Base-by-base conservation (phyloP, 2,329 filamentous ascomycete genomes). In the Thelonectria discophora region DNA sequence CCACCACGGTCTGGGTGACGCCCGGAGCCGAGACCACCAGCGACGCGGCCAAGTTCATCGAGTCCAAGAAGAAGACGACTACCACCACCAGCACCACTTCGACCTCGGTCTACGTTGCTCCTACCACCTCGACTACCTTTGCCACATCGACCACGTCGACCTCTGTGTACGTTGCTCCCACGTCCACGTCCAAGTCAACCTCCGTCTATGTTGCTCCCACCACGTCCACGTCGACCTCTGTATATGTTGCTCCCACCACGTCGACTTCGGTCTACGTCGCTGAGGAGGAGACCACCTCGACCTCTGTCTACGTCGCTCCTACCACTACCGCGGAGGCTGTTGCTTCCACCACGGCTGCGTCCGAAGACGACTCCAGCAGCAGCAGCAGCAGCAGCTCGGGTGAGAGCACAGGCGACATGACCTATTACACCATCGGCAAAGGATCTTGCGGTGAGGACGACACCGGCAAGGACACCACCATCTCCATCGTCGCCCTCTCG, bases 401-500 rank as follows among this genome's bases (percentile, higher is more conserved):
- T 49, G 55, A 62, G 68, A 76, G 77, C 79, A 72, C 73, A 0
- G 92, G 91, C 63, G 85, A 93, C 51, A 82, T 92, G 67, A 95
- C 92, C 61, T 94, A 86, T 82, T 96, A 91, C 79, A 78, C 82
- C 42, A 80, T 90, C 49, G 92, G 89, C 43, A 73, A 90, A 9
- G 89, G 90, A 61, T 78, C 89, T 20, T 95, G 92, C 73, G 91
- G 91, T 55, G 76, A 75, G 39, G 84, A 87, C 67, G 88, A 88
- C 78, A 73, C 80, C 48, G 86, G 87, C 71, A 73, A 77, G 65
- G 87, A 89, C 71, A 57, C 73, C 21, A 75, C 72, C 4, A 81
- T 88, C 18, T 81, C 85, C 73, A 87, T 93, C 62, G 86, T 95
- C 59, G 92, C 92, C 62, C 81, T 96, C 55, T 86, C 90, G 18